Percentiles rank a stretch among this genome's conserved stretches.
Conservation (phyloP, 176 grass and related monocot species). For the Ensete glaucum region DNA sequence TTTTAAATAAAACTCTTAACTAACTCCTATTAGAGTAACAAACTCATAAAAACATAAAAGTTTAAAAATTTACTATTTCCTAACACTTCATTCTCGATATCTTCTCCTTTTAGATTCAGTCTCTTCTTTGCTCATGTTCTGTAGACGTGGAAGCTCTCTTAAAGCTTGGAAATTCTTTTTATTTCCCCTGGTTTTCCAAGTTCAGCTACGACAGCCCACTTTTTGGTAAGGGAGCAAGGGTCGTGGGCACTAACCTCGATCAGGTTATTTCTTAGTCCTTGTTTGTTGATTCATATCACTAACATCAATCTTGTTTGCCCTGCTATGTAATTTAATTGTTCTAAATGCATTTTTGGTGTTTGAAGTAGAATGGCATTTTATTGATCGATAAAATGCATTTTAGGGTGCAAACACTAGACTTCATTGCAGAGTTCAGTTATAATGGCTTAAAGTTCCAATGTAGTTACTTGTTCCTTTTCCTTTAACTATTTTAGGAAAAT, state of each 20-base stretch:
- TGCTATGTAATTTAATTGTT: neutral
- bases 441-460: too few species aligned
- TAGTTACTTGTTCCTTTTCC: too few species aligned
- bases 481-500: too few species aligned
- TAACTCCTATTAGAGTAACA: too few species aligned
- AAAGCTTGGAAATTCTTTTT: neutral
- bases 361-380: neutral
- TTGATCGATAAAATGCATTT: neutral
- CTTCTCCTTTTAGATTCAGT: neutral
- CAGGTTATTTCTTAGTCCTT: constrained; percentile 35
- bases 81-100: neutral
- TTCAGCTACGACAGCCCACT: constrained; percentile 57
- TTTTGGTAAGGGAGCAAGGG: constrained; percentile 70
- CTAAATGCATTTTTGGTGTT: neutral
- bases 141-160: neutral
- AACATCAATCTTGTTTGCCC: neutral
- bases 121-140: neutral
- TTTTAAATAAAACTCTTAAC: too few species aligned
- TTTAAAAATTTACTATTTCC: too few species aligned
- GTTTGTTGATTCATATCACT: neutral
- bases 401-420: too few species aligned
- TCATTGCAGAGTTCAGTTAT: too few species aligned
- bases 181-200: constrained; percentile 27
- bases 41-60: too few species aligned
- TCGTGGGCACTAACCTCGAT: constrained; percentile 83